phyloP scores from a whole-genome alignment of 257 asterid genomes.

The Datura wrightii region DNA sequence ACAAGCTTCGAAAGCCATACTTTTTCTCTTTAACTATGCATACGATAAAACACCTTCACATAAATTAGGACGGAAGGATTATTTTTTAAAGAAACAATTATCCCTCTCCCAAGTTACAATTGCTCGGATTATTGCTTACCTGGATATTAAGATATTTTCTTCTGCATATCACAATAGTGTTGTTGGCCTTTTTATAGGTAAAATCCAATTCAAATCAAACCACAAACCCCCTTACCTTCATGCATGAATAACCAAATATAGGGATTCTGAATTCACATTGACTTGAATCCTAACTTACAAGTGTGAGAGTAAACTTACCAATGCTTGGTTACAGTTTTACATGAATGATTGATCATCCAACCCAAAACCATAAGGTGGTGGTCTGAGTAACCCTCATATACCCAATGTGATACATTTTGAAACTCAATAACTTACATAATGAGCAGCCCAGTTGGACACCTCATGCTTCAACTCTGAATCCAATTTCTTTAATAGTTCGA shows the following conservation, averaged over 20 bases:
- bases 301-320: background rate
- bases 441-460: conserved; percentile 91
- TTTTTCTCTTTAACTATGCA: background rate
- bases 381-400: background rate
- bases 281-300: conserved; percentile 4
- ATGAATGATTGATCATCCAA: conserved; percentile 20
- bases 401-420: background rate
- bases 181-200: background rate
- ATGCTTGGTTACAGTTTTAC: background rate
- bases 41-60: background rate
- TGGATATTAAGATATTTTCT: conserved; percentile 13
- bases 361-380: background rate
- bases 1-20: background rate
- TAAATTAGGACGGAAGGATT: background rate
- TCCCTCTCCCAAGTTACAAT: background rate
- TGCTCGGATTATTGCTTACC: conserved; percentile 21
- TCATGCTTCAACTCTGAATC: conserved; percentile 96
- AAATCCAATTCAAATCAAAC: background rate
- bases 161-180: background rate
- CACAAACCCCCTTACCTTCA: conserved; percentile 1
- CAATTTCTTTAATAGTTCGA: conserved; percentile 84
- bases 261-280: background rate
- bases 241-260: conserved; percentile 9
- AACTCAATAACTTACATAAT: conserved; percentile 68
- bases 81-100: background rate